Conservation (phyloP, 352 stramenopile genomes). For the Globisporangium iwayamae region DNA sequence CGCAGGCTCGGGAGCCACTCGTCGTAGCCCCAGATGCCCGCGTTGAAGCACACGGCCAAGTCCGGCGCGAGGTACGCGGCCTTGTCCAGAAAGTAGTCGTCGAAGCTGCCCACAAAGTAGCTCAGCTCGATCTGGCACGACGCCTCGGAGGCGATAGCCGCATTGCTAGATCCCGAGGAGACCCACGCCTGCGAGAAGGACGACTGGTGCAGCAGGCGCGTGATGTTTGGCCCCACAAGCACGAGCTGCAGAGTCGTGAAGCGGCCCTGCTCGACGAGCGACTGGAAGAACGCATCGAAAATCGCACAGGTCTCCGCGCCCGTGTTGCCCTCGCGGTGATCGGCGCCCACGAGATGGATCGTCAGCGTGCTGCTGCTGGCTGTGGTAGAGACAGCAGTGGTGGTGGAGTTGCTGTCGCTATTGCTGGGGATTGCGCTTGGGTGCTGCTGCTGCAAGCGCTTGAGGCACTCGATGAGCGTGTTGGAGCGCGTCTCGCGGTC, state of each 20-base stretch:
- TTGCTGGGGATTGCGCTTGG: constrained; percentile 1
- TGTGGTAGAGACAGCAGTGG: too few relatives aligned
- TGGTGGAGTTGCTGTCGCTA: neutral
- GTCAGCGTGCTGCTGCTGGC: constrained; percentile 25
- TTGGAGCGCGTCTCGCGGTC: constrained; percentile 18
- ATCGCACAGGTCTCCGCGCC: constrained; percentile 48
- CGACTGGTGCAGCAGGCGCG: constrained; percentile 43
- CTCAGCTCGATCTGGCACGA: constrained; percentile 40
- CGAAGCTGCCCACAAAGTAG: constrained; percentile 76
- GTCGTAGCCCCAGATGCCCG: constrained; percentile 86
- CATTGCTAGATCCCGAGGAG: neutral
- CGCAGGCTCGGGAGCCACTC: constrained; percentile 75
- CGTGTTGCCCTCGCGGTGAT: constrained; percentile 73
- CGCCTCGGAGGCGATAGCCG: neutral
- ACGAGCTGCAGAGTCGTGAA: constrained; percentile 47
- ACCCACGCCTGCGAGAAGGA: constrained; percentile 22
- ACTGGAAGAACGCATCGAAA: constrained; percentile 50
- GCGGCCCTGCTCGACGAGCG: constrained; percentile 29
- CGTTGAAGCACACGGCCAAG: constrained; percentile 80
- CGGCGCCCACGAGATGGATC: constrained; percentile 67
- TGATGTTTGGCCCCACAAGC: constrained; percentile 74
- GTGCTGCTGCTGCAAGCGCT: constrained; percentile 21
- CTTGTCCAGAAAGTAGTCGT: constrained; percentile 48
- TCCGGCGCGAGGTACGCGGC: constrained; percentile 43
- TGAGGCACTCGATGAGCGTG: constrained; percentile 36